phyloP scores from a whole-genome alignment of 305 asterid genomes.

The Euphrasia arctica region DNA sequence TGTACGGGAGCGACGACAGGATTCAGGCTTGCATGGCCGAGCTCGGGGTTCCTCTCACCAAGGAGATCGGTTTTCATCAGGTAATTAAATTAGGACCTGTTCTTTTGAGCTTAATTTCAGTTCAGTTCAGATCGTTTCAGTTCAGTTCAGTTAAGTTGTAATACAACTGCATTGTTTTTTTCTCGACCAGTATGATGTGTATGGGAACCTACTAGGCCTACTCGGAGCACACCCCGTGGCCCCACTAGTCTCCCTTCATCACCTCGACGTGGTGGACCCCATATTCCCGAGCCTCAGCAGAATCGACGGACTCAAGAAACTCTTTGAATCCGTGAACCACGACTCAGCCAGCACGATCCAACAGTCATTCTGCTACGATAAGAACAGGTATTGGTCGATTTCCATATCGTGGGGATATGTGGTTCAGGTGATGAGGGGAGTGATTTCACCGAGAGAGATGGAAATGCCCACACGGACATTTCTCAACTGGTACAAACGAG shows the following conservation, averaged over 20 bases:
- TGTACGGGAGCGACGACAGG: constrained; percentile 92
- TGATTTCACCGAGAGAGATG: constrained; percentile 75
- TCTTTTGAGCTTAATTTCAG: too few relatives aligned
- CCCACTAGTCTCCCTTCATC: constrained; percentile 85
- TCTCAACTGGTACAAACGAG: constrained; percentile 87
- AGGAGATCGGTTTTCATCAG: constrained; percentile 91
- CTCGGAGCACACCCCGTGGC: constrained; percentile 83
- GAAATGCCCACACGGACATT: constrained; percentile 96
- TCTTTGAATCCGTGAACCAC: constrained; percentile 51
- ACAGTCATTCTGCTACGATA: constrained; percentile 91
- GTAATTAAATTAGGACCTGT: too few relatives aligned
- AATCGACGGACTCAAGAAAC: constrained; percentile 49
- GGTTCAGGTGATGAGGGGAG: constrained; percentile 79
- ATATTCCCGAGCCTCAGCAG: constrained; percentile 75
- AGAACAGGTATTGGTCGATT: constrained; percentile 53
- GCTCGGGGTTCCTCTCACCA: constrained; percentile 88
- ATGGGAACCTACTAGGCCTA: constrained; percentile 87
- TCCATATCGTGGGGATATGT: constrained; percentile 97
- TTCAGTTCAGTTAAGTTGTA: too few relatives aligned
- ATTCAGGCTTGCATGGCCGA: constrained; percentile 97
- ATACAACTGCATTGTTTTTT: background rate
- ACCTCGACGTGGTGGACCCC: constrained; percentile 90
- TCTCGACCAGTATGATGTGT: constrained; percentile 63
- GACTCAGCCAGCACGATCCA: constrained; percentile 86
- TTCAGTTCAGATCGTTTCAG: too few relatives aligned